Evolutionary conservation across 495 filamentous ascomycete genomes (phyloP).

Genomic region (Elaphomyces granulatus): DNA sequence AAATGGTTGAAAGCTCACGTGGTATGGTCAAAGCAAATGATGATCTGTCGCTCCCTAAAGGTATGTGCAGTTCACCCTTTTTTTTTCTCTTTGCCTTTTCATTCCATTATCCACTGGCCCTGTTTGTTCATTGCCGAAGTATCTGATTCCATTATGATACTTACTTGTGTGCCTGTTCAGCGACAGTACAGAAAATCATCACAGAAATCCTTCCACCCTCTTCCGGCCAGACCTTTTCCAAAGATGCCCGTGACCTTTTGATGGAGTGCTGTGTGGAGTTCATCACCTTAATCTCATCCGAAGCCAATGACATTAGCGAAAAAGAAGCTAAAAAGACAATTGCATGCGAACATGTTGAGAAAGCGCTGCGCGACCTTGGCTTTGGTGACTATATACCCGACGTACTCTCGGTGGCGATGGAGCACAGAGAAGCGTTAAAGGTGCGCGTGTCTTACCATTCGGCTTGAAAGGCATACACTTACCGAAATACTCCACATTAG

Average conservation of each 20-base stretch:
- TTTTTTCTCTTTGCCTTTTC: no score
- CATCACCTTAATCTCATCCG: conserved; percentile 90
- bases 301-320: conserved; percentile 97
- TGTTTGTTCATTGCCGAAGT: no score
- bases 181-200: conserved; percentile 96
- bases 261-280: conserved; percentile 99
- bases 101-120: no score
- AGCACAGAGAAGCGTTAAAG: conserved; percentile 86
- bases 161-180: no score
- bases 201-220: conserved; percentile 73
- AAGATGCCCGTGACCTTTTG: conserved; percentile 84
- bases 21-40: conserved; percentile 54
- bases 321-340: conserved; percentile 99
- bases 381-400: conserved; percentile 82
- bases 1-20: conserved; percentile 2
- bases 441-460: conserved; percentile 30
- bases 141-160: no score
- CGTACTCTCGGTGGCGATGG: conserved; percentile 72
- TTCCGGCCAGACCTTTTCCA: conserved; percentile 61
- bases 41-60: conserved; percentile 90
- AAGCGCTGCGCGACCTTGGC: conserved; percentile 76
- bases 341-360: conserved; percentile 88
- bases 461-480: conserved; percentile 5
- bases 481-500: conserved; percentile 27
- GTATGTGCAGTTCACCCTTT: conserved; percentile 27